Conservation (phyloP, 345 rosid species). For the Gossypium longicalyx region DNA sequence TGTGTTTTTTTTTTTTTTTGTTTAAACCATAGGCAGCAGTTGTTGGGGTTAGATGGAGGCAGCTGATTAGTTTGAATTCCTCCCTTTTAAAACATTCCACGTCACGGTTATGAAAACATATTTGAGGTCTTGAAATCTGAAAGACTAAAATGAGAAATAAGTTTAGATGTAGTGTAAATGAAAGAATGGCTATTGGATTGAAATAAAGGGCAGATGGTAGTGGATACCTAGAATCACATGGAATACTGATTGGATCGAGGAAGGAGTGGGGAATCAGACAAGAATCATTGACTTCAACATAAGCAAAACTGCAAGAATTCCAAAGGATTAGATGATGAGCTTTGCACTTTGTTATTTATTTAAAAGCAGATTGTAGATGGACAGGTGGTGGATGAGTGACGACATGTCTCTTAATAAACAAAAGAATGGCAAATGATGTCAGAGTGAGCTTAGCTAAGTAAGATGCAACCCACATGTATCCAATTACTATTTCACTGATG, state of each 20-base stretch:
- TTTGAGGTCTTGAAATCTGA: too few species aligned
- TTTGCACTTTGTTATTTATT: neutral
- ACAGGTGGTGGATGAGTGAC: conserved; percentile 1
- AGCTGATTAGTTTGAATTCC: too few species aligned
- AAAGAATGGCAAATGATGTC: neutral
- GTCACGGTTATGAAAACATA: too few species aligned
- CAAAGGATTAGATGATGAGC: neutral
- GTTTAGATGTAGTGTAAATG: too few species aligned
- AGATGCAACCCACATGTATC: too few species aligned
- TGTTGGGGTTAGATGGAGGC: too few species aligned
- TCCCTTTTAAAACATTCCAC: too few species aligned
- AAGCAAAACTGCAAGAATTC: neutral
- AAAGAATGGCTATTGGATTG: neutral
- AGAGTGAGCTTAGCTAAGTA: too few species aligned
- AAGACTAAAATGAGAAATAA: too few species aligned
- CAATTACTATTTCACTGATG: too few species aligned
- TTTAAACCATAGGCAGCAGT: too few species aligned
- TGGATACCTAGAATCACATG: neutral
- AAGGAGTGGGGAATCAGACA: conserved; percentile 10
- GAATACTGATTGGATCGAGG: neutral
- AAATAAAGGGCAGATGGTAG: neutral
- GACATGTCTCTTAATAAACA: neutral
- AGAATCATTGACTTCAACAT: conserved; percentile 20
- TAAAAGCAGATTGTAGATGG: neutral
- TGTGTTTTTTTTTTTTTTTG: too few species aligned